Evolutionary conservation across 345 rosid genomes (phyloP).

Genomic region (Bretschneidera sinensis): DNA sequence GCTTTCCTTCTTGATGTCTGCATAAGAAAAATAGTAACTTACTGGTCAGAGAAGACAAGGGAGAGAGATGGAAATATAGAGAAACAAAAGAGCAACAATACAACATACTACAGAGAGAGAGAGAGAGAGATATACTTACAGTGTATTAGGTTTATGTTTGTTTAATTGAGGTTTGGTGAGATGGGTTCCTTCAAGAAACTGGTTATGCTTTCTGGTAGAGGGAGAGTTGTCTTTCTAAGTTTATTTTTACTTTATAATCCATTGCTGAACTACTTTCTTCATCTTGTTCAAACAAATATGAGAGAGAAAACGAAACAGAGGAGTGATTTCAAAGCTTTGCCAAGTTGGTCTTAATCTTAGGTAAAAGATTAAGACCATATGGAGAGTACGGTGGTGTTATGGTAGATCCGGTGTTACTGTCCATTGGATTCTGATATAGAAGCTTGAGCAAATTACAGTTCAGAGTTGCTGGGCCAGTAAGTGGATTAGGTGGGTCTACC

Average conservation of each 20-base stretch:
- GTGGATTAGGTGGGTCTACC: too few relatives aligned
- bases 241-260: not conserved
- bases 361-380: too few relatives aligned
- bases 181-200: conserved; percentile 45
- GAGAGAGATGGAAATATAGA: conserved; percentile 24
- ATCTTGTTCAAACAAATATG: not conserved
- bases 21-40: conserved; percentile 32
- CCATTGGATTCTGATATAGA: too few relatives aligned
- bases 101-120: too few relatives aligned
- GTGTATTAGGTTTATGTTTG: conserved; percentile 18
- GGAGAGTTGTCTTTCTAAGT: conserved; percentile 43
- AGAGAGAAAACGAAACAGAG: conserved; percentile 7
- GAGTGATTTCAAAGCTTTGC: conserved; percentile 35
- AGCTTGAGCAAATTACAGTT: too few relatives aligned
- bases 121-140: conserved; percentile 1
- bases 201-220: conserved; percentile 46
- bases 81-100: conserved; percentile 20
- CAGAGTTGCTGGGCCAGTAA: too few relatives aligned
- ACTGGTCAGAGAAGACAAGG: too few relatives aligned
- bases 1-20: conserved; percentile 38
- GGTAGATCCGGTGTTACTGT: too few relatives aligned
- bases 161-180: conserved; percentile 59
- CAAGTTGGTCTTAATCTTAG: conserved; percentile 29
- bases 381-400: too few relatives aligned
- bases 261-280: conserved; percentile 33